A percentile compares a stretch with the other conserved stretches of the same genome.
Conservation (phyloP, 371 early-diverging fungal species). For the Quaeritorhiza haematococci region DNA sequence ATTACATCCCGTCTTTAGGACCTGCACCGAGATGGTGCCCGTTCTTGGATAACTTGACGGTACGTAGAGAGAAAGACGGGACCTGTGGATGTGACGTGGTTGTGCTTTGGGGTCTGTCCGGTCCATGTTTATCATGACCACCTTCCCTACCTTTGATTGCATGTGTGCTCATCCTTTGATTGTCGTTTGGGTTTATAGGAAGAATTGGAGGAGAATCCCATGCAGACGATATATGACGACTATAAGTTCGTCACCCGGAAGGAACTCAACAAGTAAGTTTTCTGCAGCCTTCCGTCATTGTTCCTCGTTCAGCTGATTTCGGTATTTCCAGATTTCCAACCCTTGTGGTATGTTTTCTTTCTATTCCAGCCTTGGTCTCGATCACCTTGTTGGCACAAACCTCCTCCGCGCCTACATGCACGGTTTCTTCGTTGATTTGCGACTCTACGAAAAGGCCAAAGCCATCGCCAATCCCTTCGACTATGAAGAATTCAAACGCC, state of each 20-base stretch:
- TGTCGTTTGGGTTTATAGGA: no score
- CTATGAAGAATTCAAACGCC: constrained; percentile 84
- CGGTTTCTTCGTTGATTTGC: constrained; percentile 94
- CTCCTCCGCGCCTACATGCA: constrained; percentile 97
- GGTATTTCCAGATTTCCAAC: no score
- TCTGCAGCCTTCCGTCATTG: not conserved
- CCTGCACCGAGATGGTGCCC: constrained; percentile 95
- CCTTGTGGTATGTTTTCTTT: no score
- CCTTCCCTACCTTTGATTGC: not conserved
- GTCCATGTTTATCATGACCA: not conserved
- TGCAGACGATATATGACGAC: constrained; percentile 86
- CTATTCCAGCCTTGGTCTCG: constrained; percentile 68
- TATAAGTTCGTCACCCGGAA: constrained; percentile 94
- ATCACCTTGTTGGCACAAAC: constrained; percentile 89
- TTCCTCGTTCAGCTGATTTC: no score
- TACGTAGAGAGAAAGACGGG: not conserved
- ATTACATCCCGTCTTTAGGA: constrained; percentile 89
- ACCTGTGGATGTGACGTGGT: not conserved
- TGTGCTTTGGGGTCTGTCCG: not conserved
- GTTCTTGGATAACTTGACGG: constrained; percentile 93
- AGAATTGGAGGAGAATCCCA: constrained; percentile 92
- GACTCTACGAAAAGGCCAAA: constrained; percentile 92
- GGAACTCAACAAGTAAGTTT: constrained; percentile 58
- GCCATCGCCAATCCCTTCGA: constrained; percentile 95
- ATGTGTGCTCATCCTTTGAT: no score